These are phyloP conservation scores for Cubamyces lactineus DNA, from an alignment of 768 basidiomycete genomes.

Conservation along the genomic window DNA sequence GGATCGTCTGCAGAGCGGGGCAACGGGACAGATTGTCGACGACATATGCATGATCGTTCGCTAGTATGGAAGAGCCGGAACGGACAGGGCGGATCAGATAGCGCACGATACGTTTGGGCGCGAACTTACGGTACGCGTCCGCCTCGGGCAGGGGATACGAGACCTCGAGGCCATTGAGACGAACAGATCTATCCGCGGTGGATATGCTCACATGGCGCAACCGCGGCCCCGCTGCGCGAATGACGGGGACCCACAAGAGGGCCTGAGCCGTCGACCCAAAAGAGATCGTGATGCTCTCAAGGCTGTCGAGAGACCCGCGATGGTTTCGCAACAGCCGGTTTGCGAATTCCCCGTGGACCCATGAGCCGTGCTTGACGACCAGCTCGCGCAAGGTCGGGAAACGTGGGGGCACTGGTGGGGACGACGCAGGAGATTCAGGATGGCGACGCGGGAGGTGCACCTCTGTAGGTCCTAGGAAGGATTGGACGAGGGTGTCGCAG, in stretches of 20 bases:
- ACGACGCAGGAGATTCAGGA: too few species aligned
- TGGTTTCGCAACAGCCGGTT: neutral
- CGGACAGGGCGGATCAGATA: neutral
- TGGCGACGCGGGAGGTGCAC: too few species aligned
- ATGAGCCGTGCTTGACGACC: neutral
- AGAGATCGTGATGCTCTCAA: neutral
- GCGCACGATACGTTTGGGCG: too few species aligned
- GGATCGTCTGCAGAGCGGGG: neutral
- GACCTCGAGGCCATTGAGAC: neutral
- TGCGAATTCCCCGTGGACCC: neutral
- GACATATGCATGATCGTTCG: neutral
- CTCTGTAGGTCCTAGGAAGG: too few species aligned
- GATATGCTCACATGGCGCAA: neutral
- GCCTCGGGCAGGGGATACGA: too few species aligned
- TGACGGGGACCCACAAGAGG: neutral
- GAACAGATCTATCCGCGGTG: neutral
- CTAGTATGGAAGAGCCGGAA: neutral
- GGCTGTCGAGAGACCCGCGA: neutral
- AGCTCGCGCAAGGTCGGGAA: neutral
- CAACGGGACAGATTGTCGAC: neutral
- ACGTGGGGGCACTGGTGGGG: neutral
- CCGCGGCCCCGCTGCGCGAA: neutral
- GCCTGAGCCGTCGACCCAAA: neutral
- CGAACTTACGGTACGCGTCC: neutral
- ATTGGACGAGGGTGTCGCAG: neutral